Evolutionary conservation across 306 rosid genomes (phyloP).

Genomic region (Amphicarpaea edgeworthii): DNA sequence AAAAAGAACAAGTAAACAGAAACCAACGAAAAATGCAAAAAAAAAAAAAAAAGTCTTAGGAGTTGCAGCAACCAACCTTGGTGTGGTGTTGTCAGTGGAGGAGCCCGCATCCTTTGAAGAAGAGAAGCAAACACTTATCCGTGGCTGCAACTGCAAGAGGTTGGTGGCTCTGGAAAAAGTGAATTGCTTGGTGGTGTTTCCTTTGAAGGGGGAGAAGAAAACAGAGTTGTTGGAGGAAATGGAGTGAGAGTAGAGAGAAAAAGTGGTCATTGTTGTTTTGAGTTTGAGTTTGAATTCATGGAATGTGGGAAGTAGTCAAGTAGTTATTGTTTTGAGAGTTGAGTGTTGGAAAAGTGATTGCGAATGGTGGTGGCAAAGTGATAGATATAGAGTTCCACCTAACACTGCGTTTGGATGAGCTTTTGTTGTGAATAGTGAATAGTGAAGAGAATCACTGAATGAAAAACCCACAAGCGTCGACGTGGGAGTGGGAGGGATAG

Average conservation of each 20-base stretch:
- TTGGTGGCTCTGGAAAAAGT: slow-evolving; percentile 40
- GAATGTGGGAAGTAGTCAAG: slow-evolving; percentile 4
- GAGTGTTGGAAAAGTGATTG: too few species aligned
- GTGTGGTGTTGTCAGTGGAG: slow-evolving; percentile 57
- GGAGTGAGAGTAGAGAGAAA: slow-evolving; percentile 55
- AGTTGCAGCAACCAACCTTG: slow-evolving; percentile 61
- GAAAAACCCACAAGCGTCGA: too few species aligned
- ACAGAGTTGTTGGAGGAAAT: slow-evolving; percentile 48
- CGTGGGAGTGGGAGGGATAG: too few species aligned
- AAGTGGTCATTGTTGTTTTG: slow-evolving; percentile 56
- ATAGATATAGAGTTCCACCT: too few species aligned
- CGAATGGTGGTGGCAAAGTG: too few species aligned
- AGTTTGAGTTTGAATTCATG: slow-evolving; percentile 26
- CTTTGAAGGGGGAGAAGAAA: slow-evolving; percentile 19
- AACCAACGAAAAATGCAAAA: too few species aligned
- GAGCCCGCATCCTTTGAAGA: slow-evolving; percentile 62
- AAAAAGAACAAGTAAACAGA: too few species aligned
- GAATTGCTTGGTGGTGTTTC: slow-evolving; percentile 36
- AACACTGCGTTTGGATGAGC: too few species aligned
- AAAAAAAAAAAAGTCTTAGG: too few species aligned
- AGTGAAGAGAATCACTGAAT: too few species aligned
- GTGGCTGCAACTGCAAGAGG: slow-evolving; percentile 47
- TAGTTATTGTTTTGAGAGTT: background rate
- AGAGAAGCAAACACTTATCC: slow-evolving; percentile 48
- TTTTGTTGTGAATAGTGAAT: too few species aligned